These are phyloP conservation scores for Gentiana macrophylla DNA, from an alignment of 257 asterid genomes.

Conservation along the genomic window DNA sequence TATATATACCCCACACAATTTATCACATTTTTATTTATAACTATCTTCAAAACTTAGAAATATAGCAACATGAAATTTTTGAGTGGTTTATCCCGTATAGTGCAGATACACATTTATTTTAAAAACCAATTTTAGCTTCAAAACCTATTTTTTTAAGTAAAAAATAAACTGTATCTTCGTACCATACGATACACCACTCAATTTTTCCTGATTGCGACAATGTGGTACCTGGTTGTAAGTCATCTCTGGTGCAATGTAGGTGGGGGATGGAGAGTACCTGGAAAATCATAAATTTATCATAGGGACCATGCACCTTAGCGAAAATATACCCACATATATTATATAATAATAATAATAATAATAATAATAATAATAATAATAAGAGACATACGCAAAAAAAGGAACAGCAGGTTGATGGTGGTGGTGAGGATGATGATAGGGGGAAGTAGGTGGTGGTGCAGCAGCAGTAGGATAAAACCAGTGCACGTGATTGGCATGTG, in stretches of 20 bases:
- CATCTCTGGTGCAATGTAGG: conserved; percentile 66
- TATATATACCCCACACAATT: background rate
- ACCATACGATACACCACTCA: no score
- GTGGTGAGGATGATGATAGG: conserved; percentile 47
- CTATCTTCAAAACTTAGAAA: no score
- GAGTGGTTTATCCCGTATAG: no score
- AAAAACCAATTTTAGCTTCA: no score
- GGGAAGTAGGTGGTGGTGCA: conserved; percentile 31
- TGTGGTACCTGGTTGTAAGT: conserved; percentile 52
- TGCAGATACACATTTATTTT: no score
- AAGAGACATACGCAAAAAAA: conserved; percentile 41
- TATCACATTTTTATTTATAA: no score
- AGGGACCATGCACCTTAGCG: no score
- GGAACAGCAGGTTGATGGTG: conserved; percentile 67
- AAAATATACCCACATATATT: background rate
- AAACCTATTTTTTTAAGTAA: no score
- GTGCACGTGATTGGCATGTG: conserved; percentile 52
- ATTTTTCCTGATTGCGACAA: no score
- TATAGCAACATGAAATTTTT: no score
- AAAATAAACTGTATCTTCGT: no score
- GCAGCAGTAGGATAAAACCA: conserved; percentile 60
- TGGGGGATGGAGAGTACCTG: conserved; percentile 43
- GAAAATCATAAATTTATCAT: background rate
- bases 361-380: background rate
- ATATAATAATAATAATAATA: no score